Conservation (phyloP, 805 yeast genomes). For the Scheffersomyces stipitis region DNA sequence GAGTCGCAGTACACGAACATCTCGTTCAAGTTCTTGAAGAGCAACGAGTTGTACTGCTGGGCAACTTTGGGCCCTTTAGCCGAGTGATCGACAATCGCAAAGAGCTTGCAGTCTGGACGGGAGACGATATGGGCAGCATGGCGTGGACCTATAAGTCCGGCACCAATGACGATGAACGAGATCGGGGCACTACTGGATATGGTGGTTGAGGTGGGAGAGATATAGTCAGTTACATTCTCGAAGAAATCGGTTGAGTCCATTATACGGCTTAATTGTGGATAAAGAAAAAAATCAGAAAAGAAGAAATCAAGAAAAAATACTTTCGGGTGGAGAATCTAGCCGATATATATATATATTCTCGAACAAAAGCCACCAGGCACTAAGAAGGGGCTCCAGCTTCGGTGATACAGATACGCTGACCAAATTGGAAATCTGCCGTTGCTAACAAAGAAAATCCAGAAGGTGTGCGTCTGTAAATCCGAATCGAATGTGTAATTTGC, state of each 20-base stretch:
- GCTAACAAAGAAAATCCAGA: no score
- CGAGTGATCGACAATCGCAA: conserved; percentile 37
- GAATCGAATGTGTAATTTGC: no score
- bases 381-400: no score
- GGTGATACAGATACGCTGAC: no score
- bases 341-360: no score
- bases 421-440: no score
- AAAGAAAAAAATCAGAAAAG: no score
- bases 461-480: no score
- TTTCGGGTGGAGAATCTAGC: no score
- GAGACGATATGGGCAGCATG: conserved; percentile 35
- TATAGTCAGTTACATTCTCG: not conserved
- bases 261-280: not conserved
- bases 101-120: conserved; percentile 23
- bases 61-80: conserved; percentile 33
- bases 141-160: conserved; percentile 43
- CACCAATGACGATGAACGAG: conserved; percentile 33
- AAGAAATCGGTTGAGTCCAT: not conserved
- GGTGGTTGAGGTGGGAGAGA: not conserved
- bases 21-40: conserved; percentile 24
- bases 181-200: conserved; percentile 5
- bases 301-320: no score
- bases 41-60: conserved; percentile 19
- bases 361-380: no score
- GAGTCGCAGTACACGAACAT: conserved; percentile 24